phyloP scores from a whole-genome alignment of 2,329 filamentous ascomycete genomes.

The Coniochaeta sp. region DNA sequence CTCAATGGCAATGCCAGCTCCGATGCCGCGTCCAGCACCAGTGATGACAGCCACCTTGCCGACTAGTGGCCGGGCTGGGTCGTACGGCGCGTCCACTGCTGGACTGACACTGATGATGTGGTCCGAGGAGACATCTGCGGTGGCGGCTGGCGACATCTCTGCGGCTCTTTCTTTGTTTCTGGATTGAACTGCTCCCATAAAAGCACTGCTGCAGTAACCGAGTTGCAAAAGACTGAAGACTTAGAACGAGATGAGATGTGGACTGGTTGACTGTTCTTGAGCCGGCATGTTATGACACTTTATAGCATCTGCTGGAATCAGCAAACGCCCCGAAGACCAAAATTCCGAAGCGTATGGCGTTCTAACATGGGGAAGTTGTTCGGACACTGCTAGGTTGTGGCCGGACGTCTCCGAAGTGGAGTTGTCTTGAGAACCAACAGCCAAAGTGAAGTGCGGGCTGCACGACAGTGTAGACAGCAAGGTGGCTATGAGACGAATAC shows the following conservation, averaged over 20 bases:
- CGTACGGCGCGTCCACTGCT: background rate
- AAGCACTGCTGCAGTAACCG: background rate
- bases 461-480: background rate
- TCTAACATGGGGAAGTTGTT: background rate
- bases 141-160: constrained; percentile 1
- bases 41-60: constrained; percentile 57
- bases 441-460: background rate
- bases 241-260: background rate
- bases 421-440: background rate
- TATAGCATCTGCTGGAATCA: background rate
- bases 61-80: constrained; percentile 20
- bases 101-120: background rate
- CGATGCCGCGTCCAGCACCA: constrained; percentile 59
- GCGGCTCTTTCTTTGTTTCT: background rate
- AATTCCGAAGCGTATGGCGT: background rate
- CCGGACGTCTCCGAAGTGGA: background rate
- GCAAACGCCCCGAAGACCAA: background rate
- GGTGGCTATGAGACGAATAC: too few relatives aligned
- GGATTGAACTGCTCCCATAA: background rate
- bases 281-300: background rate
- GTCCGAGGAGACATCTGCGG: background rate
- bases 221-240: background rate
- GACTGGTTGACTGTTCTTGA: background rate
- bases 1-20: constrained; percentile 58
- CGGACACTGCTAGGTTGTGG: background rate